These are phyloP conservation scores for Microthlaspi erraticum DNA, from an alignment of 345 rosid species.

Conservation along the genomic window DNA sequence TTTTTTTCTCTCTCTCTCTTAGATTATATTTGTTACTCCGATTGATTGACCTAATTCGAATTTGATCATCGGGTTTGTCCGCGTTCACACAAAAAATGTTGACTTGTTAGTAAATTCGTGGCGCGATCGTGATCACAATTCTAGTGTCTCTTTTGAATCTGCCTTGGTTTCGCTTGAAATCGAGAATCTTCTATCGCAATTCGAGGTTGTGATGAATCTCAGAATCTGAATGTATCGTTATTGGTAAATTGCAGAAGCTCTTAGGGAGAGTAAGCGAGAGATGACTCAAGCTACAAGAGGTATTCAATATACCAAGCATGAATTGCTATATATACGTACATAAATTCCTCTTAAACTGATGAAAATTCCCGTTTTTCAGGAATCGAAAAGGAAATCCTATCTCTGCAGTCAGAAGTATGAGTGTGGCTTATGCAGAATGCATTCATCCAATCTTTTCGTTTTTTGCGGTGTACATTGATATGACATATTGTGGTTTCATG, in stretches of 20 bases:
- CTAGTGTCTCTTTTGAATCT: constrained; percentile 11
- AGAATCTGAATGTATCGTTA: constrained; percentile 10
- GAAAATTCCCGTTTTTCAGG: constrained; percentile 47
- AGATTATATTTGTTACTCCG: constrained; percentile 12
- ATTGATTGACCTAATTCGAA: neutral
- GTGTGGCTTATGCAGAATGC: constrained; percentile 13
- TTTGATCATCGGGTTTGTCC: constrained; percentile 27
- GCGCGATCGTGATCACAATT: constrained; percentile 29
- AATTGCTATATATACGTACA: too few species aligned
- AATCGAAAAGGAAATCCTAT: constrained; percentile 86
- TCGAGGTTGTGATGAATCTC: neutral
- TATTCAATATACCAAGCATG: constrained; percentile 18
- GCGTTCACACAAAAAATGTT: neutral
- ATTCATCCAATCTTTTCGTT: neutral
- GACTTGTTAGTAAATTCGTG: constrained; percentile 24
- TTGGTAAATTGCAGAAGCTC: constrained; percentile 65
- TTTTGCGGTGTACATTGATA: neutral
- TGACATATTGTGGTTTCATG: constrained; percentile 30
- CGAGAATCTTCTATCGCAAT: neutral
- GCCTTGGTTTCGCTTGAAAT: constrained; percentile 3
- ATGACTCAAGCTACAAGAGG: constrained; percentile 95
- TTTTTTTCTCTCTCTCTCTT: too few species aligned
- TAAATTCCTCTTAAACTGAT: constrained; percentile 7
- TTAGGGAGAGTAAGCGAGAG: constrained; percentile 89
- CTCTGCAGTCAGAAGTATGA: constrained; percentile 83